A percentile compares a stretch with the other conserved stretches of the same genome.
These are phyloP conservation scores for Populus pruinosa DNA, from an alignment of 345 rosid genomes.

Conservation along the genomic window DNA sequence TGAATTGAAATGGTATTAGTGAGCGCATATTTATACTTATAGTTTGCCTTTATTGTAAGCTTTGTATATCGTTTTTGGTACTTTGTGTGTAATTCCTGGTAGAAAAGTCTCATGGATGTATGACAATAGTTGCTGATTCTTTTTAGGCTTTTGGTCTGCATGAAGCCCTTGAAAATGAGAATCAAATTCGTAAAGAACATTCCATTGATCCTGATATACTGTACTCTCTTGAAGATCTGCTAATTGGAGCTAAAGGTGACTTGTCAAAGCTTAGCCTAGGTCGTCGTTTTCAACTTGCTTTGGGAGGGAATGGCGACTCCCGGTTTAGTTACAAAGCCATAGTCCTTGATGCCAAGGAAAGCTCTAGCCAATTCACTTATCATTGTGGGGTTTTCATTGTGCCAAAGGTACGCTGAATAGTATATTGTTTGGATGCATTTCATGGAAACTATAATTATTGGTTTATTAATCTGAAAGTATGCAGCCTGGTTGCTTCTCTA, in stretches of 20 bases:
- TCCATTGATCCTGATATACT: conserved; percentile 55
- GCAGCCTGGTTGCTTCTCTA: not conserved
- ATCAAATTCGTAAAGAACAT: conserved; percentile 59
- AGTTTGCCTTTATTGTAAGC: not conserved
- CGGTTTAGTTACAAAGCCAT: conserved; percentile 62
- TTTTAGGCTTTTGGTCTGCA: conserved; percentile 64
- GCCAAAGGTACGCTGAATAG: conserved; percentile 58
- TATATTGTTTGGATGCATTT: conserved; percentile 3
- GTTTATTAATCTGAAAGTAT: not conserved
- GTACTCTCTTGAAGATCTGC: conserved; percentile 76
- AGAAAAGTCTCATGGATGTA: conserved; percentile 4
- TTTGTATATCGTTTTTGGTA: not conserved
- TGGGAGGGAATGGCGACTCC: conserved; percentile 54
- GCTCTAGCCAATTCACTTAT: conserved; percentile 42
- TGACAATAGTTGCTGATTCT: conserved; percentile 18
- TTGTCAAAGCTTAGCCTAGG: conserved; percentile 53
- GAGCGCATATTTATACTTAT: too few species aligned
- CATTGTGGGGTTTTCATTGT: conserved; percentile 84
- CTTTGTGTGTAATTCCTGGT: conserved; percentile 6
- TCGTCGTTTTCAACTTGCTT: conserved; percentile 51
- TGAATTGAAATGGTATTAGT: too few species aligned
- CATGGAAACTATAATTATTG: not conserved
- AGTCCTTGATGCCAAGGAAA: conserved; percentile 70
- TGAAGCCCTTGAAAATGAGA: conserved; percentile 76
- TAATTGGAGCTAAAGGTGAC: conserved; percentile 65